phyloP scores from a whole-genome alignment of 169 alveolate species.

The Cryptosporidium bovis region DNA sequence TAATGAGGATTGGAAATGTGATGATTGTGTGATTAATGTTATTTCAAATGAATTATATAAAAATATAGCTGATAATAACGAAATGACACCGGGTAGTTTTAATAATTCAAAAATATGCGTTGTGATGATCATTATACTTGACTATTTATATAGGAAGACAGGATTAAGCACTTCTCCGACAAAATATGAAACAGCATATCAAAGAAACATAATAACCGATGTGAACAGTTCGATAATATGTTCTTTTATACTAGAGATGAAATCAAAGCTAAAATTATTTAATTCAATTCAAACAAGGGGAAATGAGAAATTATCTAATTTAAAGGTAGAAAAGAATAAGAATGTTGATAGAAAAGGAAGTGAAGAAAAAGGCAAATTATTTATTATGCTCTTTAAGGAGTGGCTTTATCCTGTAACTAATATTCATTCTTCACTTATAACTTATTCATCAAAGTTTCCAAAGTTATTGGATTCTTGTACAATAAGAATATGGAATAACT shows the following conservation, averaged over 20 bases:
- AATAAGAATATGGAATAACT: constrained; percentile 25
- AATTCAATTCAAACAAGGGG: neutral
- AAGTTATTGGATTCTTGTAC: constrained; percentile 26
- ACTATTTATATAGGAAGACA: constrained; percentile 32
- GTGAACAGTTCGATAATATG: constrained; percentile 3
- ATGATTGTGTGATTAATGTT: constrained; percentile 20
- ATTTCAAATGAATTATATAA: constrained; percentile 22
- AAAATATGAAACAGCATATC: neutral
- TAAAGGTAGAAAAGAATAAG: neutral
- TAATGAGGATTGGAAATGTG: constrained; percentile 52
- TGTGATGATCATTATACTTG: constrained; percentile 6
- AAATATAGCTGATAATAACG: neutral
- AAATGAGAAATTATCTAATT: neutral
- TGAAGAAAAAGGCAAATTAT: neutral
- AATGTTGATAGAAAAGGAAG: no score
- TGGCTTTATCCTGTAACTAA: constrained; percentile 70
- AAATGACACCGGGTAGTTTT: neutral
- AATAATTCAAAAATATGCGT: constrained; percentile 15
- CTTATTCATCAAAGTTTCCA: constrained; percentile 70
- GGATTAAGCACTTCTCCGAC: constrained; percentile 24
- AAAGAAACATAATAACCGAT: constrained; percentile 3
- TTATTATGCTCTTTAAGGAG: constrained; percentile 29
- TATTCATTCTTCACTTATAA: constrained; percentile 22
- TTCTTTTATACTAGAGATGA: constrained; percentile 47
- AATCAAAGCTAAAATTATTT: constrained; percentile 26